These are phyloP conservation scores for Striga hermonthica DNA, from an alignment of 305 asterid genomes.

Conservation along the genomic window DNA sequence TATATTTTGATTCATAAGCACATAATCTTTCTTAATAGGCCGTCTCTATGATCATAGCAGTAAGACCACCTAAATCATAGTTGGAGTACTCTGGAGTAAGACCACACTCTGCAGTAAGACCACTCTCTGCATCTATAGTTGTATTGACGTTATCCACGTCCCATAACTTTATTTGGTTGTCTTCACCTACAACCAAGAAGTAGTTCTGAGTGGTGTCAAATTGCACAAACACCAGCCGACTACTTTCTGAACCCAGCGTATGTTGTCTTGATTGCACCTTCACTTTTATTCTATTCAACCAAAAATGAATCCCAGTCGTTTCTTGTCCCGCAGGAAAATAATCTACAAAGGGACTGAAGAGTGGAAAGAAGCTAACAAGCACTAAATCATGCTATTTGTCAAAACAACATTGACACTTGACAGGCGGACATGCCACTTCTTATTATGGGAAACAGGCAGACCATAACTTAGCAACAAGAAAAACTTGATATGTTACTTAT, in stretches of 20 bases:
- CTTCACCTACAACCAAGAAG: slow-evolving; percentile 84
- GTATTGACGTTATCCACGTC: slow-evolving; percentile 69
- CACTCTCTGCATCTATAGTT: slow-evolving; percentile 68
- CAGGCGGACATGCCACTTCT: no score
- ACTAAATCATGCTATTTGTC: no score
- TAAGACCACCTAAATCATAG: no score
- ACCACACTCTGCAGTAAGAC: slow-evolving; percentile 73
- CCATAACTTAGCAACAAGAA: neutral
- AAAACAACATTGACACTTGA: no score
- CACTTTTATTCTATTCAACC: slow-evolving; percentile 92
- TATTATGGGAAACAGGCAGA: no score
- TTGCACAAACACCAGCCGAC: slow-evolving; percentile 64
- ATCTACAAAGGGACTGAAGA: slow-evolving; percentile 40
- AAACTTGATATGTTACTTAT: slow-evolving; percentile 39
- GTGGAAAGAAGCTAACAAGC: neutral
- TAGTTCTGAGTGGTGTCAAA: slow-evolving; percentile 77
- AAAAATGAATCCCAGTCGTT: slow-evolving; percentile 86
- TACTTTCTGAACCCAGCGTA: slow-evolving; percentile 65
- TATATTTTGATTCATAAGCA: no score
- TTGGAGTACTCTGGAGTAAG: no score
- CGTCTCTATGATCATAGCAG: no score
- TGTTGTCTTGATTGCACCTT: slow-evolving; percentile 76
- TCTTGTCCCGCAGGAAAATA: slow-evolving; percentile 84
- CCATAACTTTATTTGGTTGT: slow-evolving; percentile 76
- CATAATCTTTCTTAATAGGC: no score